These are phyloP conservation scores for Quercus lobata DNA, from an alignment of 331 rosid genomes.

Conservation along the genomic window DNA sequence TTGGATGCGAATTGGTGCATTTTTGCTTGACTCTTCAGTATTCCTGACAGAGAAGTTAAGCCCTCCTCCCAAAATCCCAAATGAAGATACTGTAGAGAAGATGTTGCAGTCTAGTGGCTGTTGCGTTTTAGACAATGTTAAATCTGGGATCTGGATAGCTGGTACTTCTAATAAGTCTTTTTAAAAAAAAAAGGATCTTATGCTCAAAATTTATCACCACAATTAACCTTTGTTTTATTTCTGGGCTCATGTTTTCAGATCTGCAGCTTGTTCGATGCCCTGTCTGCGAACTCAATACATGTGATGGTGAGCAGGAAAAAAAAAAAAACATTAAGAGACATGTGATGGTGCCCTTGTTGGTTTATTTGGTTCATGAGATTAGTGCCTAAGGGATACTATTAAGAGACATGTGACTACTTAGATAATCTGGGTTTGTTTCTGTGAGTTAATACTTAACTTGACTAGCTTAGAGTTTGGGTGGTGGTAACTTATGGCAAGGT, in stretches of 20 bases:
- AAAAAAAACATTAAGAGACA: no score
- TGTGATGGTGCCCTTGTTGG: constrained; percentile 62
- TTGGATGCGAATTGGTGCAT: constrained; percentile 96
- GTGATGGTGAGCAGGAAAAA: constrained; percentile 95
- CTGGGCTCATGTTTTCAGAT: constrained; percentile 55
- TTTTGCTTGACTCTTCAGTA: constrained; percentile 63
- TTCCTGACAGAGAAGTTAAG: constrained; percentile 60
- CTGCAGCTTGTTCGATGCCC: constrained; percentile 98
- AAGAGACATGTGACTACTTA: background rate
- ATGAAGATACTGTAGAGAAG: constrained; percentile 33
- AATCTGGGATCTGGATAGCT: constrained; percentile 90
- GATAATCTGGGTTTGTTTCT: background rate
- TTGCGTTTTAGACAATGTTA: constrained; percentile 65
- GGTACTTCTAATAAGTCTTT: constrained; percentile 42
- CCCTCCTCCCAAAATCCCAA: constrained; percentile 36
- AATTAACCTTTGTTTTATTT: constrained; percentile 6
- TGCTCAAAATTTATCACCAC: constrained; percentile 1
- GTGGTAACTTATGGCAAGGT: no score
- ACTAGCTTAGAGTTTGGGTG: background rate
- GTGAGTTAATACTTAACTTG: background rate
- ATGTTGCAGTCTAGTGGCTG: constrained; percentile 58
- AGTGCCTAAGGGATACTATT: background rate
- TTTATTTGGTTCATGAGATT: background rate
- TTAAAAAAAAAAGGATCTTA: background rate
- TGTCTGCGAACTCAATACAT: constrained; percentile 86